Base-by-base conservation (phyloP, 78 protist species). In the Mantamonas sphyraenae region DNA sequence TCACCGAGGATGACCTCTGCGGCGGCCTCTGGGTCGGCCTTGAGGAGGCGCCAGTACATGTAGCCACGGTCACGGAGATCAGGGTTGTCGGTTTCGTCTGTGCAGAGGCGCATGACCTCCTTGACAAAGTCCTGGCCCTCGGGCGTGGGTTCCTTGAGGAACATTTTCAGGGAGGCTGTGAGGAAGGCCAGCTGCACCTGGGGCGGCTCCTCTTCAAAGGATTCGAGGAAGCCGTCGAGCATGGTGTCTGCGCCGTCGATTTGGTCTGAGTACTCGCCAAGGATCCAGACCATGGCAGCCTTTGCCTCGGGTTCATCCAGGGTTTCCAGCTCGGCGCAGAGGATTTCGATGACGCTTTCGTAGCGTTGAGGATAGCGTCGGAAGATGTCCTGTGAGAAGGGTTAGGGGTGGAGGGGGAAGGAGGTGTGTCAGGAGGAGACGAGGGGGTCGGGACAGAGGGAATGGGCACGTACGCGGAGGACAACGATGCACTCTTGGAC, bases 241-340 rank as follows among this genome's bases (percentile, higher is more conserved):
- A 93, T 57, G 74, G 90, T 96, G 68, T 69, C 96, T 24, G 99
- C 97, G 81, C 97, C 95, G 69, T 94, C 99, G 77, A 96, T 97
- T 28, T 97, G 92, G 57, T 90, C 98, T 4, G 97, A 92, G 77
- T 97, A 97, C 77, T 97, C 98, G 59, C 99, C 98, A 22, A 97
- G 69, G 71, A 97, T 96, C 99, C 99, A 97, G 45, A 97, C 80
- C 97, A 97, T 93, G 26, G 98, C 68, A 0, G 88, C 87, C 81
- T 95, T 95, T 53, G 99, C 97, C 73, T 95, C 98, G n/a, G 98
- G 96, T 75, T 97, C 98, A 80, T 97, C 99, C 38, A 97, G 95
- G 14, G 92, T 84, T 63, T 96, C 98, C 57, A 97, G 91, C 62
- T 95, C 93, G 71, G 93, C 97, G 80, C 98, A 95, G 42, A 97